Evolutionary conservation across 345 rosid genomes (phyloP), one percentile per base, ranked within the genome.

Genomic region (Cardamine resedifolia): DNA sequence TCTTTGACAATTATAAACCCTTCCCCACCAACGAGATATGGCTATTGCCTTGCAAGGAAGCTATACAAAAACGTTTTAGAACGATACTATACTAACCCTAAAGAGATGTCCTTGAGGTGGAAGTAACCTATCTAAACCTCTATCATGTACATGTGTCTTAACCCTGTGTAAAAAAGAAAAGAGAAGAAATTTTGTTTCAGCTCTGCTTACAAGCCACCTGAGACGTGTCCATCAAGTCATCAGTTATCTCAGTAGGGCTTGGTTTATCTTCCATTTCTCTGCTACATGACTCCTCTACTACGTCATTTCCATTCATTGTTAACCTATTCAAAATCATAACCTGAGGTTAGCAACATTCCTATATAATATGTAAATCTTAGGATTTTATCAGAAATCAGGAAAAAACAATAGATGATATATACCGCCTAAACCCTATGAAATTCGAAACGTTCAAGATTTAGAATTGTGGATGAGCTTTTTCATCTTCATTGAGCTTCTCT

Each of bases 31-130:
- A 0, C n/a, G 43, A 18, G 2, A 16, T 11, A 27, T 45, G 53
- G n/a, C n/a, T n/a, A n/a, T n/a, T n/a, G n/a, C 11, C 55, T 27
- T 63, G 55, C 23, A 63, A 62, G 67, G 24, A 63, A 26, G 16
- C 57, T 16, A 26, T 43, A 30, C 57, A 47, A 47, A 23, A 63
- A 59, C 36, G 21, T 39, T 41, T 43, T 43, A 43, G 8, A 26
- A 62, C 48, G 20, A 3, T 21, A 3, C 48, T 14, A 23, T 14
- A 23, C 33, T 15, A 43, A 5, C 24, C 10, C 36, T 43, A 18
- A 10, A 26, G 10, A 9, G 18, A 7, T 36, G 2, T 34, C 39
- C 65, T 15, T 61, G 51, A 9, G 24, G 14, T 45, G 15, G 38
- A 41, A 43, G 53, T 44, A 41, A 62, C 33, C 66, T 23, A 59